Evolutionary conservation across 2,329 filamentous ascomycete genomes (phyloP).

Genomic region (Plectosphaerella cucumerina): DNA sequence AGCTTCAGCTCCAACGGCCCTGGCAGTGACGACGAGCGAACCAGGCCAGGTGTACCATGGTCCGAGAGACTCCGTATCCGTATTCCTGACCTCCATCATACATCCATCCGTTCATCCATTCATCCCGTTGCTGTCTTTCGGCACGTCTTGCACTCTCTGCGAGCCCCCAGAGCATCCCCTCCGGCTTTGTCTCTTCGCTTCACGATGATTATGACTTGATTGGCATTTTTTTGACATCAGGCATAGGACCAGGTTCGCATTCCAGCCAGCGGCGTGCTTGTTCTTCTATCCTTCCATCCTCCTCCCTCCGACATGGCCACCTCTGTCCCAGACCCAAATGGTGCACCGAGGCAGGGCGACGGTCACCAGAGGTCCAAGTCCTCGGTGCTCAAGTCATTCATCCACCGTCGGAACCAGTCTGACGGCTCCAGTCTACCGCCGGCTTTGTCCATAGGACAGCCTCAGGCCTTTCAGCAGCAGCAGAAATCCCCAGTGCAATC

Average conservation of each 20-base stretch:
- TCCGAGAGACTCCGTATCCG: too few relatives aligned
- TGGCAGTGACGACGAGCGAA: too few relatives aligned
- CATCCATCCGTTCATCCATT: not conserved
- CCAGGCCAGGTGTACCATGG: too few relatives aligned
- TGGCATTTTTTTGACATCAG: conserved; percentile 1
- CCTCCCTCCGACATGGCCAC: too few relatives aligned
- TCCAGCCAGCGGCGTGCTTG: not conserved
- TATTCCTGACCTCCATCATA: not conserved
- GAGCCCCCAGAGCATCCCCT: not conserved
- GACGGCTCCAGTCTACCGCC: conserved; percentile 27
- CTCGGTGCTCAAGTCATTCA: conserved; percentile 45
- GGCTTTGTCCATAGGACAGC: conserved; percentile 12
- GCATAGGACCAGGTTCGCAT: conserved; percentile 1
- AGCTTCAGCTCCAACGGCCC: not conserved
- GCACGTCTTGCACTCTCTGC: not conserved
- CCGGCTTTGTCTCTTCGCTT: not conserved
- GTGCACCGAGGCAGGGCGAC: conserved; percentile 3
- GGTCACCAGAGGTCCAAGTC: conserved; percentile 41
- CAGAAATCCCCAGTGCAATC: not conserved
- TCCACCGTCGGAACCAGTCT: conserved; percentile 44
- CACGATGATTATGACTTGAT: conserved; percentile 1
- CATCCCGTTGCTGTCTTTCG: not conserved
- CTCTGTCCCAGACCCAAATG: not conserved
- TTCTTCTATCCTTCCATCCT: not conserved
- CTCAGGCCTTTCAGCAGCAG: not conserved